These are phyloP conservation scores for Pichia sp. DNA, from an alignment of 1,139 yeast genomes.

Conservation along the genomic window DNA sequence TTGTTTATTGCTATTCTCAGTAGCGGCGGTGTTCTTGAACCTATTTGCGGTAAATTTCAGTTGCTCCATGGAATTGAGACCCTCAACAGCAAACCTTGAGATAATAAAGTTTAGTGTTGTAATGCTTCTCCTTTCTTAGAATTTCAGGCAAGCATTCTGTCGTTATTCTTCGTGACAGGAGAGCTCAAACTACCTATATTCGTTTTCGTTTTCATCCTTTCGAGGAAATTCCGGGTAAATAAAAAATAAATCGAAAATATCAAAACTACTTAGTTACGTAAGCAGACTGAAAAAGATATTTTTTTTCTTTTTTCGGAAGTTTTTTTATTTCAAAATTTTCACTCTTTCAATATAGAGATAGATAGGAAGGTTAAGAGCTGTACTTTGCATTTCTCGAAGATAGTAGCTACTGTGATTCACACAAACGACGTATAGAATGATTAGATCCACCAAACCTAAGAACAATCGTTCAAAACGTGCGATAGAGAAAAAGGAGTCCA, in stretches of 20 bases:
- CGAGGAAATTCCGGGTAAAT: neutral
- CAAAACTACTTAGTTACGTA: too few species aligned
- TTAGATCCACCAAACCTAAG: constrained; percentile 78
- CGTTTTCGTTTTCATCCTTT: neutral
- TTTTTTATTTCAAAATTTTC: neutral
- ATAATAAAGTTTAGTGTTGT: too few species aligned
- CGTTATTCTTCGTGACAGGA: too few species aligned
- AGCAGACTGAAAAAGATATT: neutral
- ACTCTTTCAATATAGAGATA: neutral
- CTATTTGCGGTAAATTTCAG: constrained; percentile 25
- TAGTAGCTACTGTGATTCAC: too few species aligned
- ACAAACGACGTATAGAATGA: constrained; percentile 37
- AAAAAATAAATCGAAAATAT: neutral
- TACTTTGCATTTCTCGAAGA: too few species aligned
- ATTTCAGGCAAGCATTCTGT: too few species aligned
- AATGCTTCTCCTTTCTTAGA: too few species aligned
- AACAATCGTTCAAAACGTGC: constrained; percentile 97
- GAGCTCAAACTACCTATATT: neutral
- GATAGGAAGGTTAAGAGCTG: neutral
- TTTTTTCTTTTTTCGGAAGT: neutral
- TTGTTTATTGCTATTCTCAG: neutral
- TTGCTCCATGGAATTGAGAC: constrained; percentile 7
- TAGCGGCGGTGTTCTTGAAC: constrained; percentile 12
- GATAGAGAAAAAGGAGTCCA: constrained; percentile 81
- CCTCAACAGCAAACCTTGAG: neutral